phyloP scores from a whole-genome alignment of 441 rosid species.

The Euphorbia schlechtendalii region DNA sequence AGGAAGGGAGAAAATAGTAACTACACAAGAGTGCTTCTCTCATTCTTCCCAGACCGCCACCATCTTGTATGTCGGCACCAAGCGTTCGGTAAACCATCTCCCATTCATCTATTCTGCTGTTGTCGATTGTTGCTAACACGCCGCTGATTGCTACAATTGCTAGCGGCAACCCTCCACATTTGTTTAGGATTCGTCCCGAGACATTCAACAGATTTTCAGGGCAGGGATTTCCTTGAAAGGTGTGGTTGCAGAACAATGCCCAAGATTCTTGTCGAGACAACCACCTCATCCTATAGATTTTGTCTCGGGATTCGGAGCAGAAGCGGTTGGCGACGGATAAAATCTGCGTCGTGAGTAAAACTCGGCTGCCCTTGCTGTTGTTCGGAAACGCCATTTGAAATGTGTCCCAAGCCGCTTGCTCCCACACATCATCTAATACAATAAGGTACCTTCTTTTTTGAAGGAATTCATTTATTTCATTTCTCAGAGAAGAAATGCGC shows the following conservation, averaged over 20 bases:
- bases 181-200: conserved; percentile 21
- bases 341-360: conserved; percentile 23
- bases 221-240: conserved; percentile 21
- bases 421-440: conserved; percentile 23
- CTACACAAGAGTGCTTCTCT: conserved; percentile 15
- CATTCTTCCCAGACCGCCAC: conserved; percentile 3
- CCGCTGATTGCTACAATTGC: conserved; percentile 41
- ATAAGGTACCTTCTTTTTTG: conserved; percentile 17
- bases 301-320: not conserved
- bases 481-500: conserved; percentile 9
- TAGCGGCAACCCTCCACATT: conserved; percentile 37
- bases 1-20: conserved; percentile 23
- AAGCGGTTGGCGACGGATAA: conserved; percentile 13
- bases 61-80: conserved; percentile 15
- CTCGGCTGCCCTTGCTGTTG: conserved; percentile 19
- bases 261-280: conserved; percentile 24
- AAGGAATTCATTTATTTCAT: conserved; percentile 8
- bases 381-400: conserved; percentile 16
- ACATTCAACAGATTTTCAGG: conserved; percentile 24
- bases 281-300: conserved; percentile 15
- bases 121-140: conserved; percentile 24
- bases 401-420: conserved; percentile 11
- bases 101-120: conserved; percentile 20
- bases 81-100: conserved; percentile 18
- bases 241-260: conserved; percentile 32